Conservation (phyloP, 176 grass and related monocot species). For the Zizania latifolia region DNA sequence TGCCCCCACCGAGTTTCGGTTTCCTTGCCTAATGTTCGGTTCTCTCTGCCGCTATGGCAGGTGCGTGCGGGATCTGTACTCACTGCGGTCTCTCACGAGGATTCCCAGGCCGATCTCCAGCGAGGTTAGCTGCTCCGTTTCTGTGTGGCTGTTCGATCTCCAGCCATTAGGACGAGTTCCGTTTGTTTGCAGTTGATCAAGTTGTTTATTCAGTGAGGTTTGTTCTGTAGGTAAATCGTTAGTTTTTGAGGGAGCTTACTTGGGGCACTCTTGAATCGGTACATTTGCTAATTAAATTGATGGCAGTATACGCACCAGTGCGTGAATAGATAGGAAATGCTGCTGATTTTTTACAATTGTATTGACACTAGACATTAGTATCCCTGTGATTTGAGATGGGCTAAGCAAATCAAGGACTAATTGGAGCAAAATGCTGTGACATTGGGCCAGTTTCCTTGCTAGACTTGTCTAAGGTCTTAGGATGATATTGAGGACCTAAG, state of each 20-base stretch:
- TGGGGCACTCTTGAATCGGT: neutral
- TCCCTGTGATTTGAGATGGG: neutral
- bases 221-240: neutral
- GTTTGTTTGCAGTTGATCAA: neutral
- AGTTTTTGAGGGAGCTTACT: neutral
- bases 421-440: slow-evolving; percentile 14
- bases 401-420: neutral
- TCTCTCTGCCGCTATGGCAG: slow-evolving; percentile 19
- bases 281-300: slow-evolving; percentile 3
- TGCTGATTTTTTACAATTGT: neutral
- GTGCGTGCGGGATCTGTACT: slow-evolving; percentile 64
- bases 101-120: slow-evolving; percentile 47
- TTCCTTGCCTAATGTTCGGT: slow-evolving; percentile 22
- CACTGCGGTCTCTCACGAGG: slow-evolving; percentile 39
- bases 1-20: neutral
- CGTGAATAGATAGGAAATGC: slow-evolving; percentile 19
- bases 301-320: neutral
- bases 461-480: neutral
- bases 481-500: neutral
- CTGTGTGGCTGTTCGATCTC: neutral
- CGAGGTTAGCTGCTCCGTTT: slow-evolving; percentile 39
- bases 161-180: neutral
- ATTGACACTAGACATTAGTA: neutral
- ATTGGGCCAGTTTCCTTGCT: neutral
- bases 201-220: neutral